Conservation (phyloP, 352 stramenopile species). For the Phytophthora pinifolia region DNA sequence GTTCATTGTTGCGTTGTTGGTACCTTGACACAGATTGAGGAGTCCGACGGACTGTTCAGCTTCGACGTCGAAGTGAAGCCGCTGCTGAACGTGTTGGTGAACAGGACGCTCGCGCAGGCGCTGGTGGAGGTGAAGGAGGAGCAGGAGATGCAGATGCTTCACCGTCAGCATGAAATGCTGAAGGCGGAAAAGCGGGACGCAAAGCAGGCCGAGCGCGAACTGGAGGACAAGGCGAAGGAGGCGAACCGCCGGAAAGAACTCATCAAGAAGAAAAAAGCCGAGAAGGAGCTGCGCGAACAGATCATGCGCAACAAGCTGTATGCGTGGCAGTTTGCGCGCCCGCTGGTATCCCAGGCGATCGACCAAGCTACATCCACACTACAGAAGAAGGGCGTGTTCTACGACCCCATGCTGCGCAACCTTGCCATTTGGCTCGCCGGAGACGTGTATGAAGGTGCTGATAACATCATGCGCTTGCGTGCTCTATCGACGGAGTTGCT, state of each 20-base stretch:
- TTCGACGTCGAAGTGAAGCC: conserved; percentile 81
- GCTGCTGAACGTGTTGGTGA: conserved; percentile 74
- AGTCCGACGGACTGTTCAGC: conserved; percentile 71
- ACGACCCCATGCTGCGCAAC: conserved; percentile 58
- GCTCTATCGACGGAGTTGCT: conserved; percentile 35
- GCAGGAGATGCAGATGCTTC: conserved; percentile 55
- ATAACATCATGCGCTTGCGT: conserved; percentile 48
- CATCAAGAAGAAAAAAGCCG: conserved; percentile 43
- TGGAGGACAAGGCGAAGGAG: conserved; percentile 58
- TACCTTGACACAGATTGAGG: conserved; percentile 55
- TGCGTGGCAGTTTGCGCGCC: conserved; percentile 59
- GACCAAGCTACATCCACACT: conserved; percentile 32
- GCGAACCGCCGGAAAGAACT: conserved; percentile 51
- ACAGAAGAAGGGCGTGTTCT: conserved; percentile 59
- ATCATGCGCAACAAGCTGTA: conserved; percentile 59
- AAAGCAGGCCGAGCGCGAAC: conserved; percentile 39
- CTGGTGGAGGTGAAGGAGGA: conserved; percentile 78
- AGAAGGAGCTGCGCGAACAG: conserved; percentile 37
- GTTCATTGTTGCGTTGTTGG: background rate
- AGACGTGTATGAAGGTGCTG: conserved; percentile 43
- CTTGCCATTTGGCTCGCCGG: conserved; percentile 42
- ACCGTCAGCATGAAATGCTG: conserved; percentile 40
- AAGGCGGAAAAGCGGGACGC: conserved; percentile 45
- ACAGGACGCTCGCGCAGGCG: conserved; percentile 82
- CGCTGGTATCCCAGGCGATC: conserved; percentile 43